These are phyloP conservation scores for Trametes sanguinea DNA, from an alignment of 768 basidiomycete species.

Conservation along the genomic window DNA sequence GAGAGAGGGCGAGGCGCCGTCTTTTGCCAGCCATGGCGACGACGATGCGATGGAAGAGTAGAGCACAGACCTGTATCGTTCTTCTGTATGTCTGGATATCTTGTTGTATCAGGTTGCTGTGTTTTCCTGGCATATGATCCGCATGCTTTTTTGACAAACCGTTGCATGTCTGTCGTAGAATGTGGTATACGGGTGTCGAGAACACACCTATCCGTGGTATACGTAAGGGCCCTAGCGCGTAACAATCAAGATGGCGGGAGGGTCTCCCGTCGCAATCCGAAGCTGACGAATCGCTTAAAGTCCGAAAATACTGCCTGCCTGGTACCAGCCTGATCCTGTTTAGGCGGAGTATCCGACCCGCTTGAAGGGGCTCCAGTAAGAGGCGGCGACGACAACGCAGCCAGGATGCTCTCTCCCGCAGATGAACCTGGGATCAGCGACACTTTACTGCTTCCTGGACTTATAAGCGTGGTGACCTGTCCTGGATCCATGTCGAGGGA, in stretches of 20 bases:
- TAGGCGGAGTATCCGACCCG: conserved; percentile 52
- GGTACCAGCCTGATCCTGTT: conserved; percentile 43
- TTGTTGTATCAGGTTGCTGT: conserved; percentile 5
- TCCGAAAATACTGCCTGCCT: conserved; percentile 87
- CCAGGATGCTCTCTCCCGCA: conserved; percentile 58
- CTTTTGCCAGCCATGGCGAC: not conserved
- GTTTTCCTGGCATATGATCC: too few relatives aligned
- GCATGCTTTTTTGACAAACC: too few relatives aligned
- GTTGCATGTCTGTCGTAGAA: not conserved
- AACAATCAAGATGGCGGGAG: conserved; percentile 19
- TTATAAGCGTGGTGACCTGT: conserved; percentile 53
- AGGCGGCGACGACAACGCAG: conserved; percentile 62
- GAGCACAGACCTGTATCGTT: not conserved
- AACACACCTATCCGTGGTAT: not conserved
- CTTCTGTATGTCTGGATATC: conserved; percentile 4
- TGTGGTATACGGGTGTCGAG: not conserved
- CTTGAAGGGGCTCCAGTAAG: conserved; percentile 58
- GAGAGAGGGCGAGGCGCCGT: conserved; percentile 30
- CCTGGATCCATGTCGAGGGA: conserved; percentile 95
- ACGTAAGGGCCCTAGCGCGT: not conserved
- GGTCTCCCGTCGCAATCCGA: conserved; percentile 77
- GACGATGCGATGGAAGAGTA: conserved; percentile 32
- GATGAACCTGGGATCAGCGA: conserved; percentile 43
- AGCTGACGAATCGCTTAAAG: conserved; percentile 84
- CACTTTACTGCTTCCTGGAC: conserved; percentile 66